phyloP scores from a whole-genome alignment of 1,284 basidiomycete species.

The Sanghuangporus sanghuang region DNA sequence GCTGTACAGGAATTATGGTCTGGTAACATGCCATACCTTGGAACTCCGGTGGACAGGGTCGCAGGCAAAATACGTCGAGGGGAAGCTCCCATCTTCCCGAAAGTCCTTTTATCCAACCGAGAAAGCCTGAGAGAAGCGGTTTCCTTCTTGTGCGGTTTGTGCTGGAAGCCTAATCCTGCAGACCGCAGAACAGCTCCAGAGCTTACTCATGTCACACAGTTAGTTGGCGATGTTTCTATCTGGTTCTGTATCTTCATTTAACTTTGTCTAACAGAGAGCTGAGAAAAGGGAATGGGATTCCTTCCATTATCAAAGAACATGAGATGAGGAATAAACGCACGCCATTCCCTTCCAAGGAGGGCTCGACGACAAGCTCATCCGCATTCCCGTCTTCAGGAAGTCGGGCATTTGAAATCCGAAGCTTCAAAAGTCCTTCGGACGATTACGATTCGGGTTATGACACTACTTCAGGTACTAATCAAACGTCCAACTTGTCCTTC shows the following conservation, averaged over 20 bases:
- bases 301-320: neutral
- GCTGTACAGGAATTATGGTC: conserved; percentile 5
- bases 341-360: neutral
- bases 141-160: neutral
- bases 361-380: neutral
- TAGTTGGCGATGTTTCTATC: neutral
- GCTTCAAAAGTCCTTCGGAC: neutral
- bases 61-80: neutral
- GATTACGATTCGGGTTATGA: neutral
- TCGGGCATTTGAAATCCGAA: neutral
- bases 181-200: neutral
- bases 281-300: neutral
- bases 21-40: neutral
- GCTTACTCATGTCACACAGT: neutral
- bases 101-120: neutral
- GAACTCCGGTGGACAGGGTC: neutral
- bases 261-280: neutral
- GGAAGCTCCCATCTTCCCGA: neutral
- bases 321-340: neutral
- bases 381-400: neutral
- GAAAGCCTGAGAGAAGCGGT: neutral
- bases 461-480: neutral
- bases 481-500: neutral
- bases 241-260: neutral
- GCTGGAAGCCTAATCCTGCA: neutral